These are phyloP conservation scores for Allantophomopsis lycopodina DNA, from an alignment of 2,329 filamentous ascomycete species.

Conservation along the genomic window DNA sequence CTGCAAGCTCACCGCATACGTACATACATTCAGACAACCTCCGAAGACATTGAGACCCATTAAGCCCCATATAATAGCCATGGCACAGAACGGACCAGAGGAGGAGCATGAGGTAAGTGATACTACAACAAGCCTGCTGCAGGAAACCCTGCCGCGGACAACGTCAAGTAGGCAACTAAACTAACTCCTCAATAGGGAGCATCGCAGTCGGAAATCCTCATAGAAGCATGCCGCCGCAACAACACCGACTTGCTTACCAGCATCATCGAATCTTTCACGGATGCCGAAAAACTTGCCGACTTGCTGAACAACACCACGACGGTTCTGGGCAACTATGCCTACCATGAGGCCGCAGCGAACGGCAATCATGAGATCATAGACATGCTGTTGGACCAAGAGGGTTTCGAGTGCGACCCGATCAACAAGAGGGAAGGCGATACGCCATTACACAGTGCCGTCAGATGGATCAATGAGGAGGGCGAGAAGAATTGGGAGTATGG, in stretches of 20 bases:
- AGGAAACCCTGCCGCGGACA: neutral
- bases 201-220: conserved; percentile 68
- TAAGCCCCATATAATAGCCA: too few relatives aligned
- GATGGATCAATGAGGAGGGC: conserved; percentile 59
- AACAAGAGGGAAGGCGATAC: conserved; percentile 63
- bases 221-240: conserved; percentile 89
- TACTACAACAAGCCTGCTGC: too few relatives aligned
- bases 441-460: conserved; percentile 65
- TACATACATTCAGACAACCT: too few relatives aligned
- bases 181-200: conserved; percentile 50
- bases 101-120: conserved; percentile 14
- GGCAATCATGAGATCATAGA: conserved; percentile 84
- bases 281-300: conserved; percentile 48
- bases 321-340: conserved; percentile 73
- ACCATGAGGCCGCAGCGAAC: conserved; percentile 76
- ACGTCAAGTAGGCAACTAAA: neutral
- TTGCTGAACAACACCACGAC: conserved; percentile 81
- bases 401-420: conserved; percentile 72
- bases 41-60: too few relatives aligned
- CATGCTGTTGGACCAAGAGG: conserved; percentile 67
- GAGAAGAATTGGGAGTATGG: conserved; percentile 50
- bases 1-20: too few relatives aligned
- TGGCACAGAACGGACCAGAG: conserved; percentile 2
- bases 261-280: conserved; percentile 44
- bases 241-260: conserved; percentile 76